Percentiles rank a stretch among this genome's conserved stretches.
These are phyloP conservation scores for Leccinum variicolor DNA, from an alignment of 768 basidiomycete species.

Conservation along the genomic window DNA sequence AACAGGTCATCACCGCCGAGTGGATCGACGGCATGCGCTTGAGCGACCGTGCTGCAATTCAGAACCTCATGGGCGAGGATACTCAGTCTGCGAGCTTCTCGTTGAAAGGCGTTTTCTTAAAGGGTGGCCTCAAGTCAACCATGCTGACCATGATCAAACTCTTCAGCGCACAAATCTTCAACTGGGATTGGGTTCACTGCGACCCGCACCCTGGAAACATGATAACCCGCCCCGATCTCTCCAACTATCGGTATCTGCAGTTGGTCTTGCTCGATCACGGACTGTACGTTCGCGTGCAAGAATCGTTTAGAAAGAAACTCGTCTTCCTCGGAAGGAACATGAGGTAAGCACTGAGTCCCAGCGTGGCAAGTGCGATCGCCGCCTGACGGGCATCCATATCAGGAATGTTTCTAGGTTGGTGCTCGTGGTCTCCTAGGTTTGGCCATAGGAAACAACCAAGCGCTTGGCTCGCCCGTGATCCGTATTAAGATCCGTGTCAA, in stretches of 20 bases:
- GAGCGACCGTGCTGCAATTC: conserved; percentile 58
- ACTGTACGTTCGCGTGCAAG: conserved; percentile 71
- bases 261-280: conserved; percentile 92
- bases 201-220: conserved; percentile 80
- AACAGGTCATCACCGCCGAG: conserved; percentile 78
- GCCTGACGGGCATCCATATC: neutral
- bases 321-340: too few relatives aligned
- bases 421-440: too few relatives aligned
- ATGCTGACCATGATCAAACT: too few relatives aligned
- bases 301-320: conserved; percentile 72
- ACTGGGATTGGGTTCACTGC: too few relatives aligned
- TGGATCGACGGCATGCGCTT: conserved; percentile 76
- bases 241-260: conserved; percentile 38
- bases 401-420: conserved; percentile 39
- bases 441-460: conserved; percentile 67
- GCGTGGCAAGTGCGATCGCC: neutral
- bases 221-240: conserved; percentile 52
- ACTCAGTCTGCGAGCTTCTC: too few relatives aligned
- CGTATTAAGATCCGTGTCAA: too few relatives aligned
- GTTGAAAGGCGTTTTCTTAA: too few relatives aligned
- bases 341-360: conserved; percentile 42
- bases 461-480: conserved; percentile 83
- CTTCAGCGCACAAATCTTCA: too few relatives aligned
- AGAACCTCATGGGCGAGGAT: too few relatives aligned
- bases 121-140: too few relatives aligned